A percentile compares a stretch with the other conserved stretches of the same genome.
Conservation (phyloP, 148 eudicot genomes). For the Silene latifolia region DNA sequence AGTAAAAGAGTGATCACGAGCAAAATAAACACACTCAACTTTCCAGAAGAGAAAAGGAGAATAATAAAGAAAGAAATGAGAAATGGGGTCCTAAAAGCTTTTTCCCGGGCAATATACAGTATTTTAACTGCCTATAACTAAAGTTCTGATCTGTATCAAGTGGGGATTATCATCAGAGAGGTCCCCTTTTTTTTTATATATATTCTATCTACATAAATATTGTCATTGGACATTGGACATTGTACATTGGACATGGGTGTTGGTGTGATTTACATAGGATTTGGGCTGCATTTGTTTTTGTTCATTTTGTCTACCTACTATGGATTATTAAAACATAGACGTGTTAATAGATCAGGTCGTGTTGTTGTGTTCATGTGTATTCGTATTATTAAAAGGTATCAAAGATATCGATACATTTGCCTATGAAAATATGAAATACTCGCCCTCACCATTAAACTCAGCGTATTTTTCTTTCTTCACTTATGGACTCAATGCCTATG, state of each 20-base stretch:
- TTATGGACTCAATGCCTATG: no score
- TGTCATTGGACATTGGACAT: not conserved
- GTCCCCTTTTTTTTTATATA: conserved; percentile 12
- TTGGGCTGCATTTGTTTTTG: conserved; percentile 11
- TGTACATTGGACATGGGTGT: not conserved
- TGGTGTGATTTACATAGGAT: conserved; percentile 15
- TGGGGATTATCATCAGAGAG: conserved; percentile 38
- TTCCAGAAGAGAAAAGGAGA: conserved; percentile 61
- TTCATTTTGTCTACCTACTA: no score
- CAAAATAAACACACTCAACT: conserved; percentile 27
- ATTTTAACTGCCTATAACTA: conserved; percentile 46
- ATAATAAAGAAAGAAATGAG: conserved; percentile 32
- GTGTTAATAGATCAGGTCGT: no score
- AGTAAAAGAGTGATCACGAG: conserved; percentile 39
- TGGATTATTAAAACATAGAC: no score
- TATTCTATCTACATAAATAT: no score
- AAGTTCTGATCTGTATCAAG: conserved; percentile 22
- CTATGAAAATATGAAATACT: no score
- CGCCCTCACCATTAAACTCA: no score
- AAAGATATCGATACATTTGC: no score
- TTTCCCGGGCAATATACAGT: conserved; percentile 78
- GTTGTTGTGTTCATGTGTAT: no score
- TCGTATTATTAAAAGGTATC: no score
- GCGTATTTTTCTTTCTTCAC: no score
- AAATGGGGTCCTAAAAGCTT: conserved; percentile 33